Percentiles rank a stretch among this genome's conserved stretches.
Conservation (phyloP, 371 early-diverging fungal species). For the Spiromyces aspiralis region DNA sequence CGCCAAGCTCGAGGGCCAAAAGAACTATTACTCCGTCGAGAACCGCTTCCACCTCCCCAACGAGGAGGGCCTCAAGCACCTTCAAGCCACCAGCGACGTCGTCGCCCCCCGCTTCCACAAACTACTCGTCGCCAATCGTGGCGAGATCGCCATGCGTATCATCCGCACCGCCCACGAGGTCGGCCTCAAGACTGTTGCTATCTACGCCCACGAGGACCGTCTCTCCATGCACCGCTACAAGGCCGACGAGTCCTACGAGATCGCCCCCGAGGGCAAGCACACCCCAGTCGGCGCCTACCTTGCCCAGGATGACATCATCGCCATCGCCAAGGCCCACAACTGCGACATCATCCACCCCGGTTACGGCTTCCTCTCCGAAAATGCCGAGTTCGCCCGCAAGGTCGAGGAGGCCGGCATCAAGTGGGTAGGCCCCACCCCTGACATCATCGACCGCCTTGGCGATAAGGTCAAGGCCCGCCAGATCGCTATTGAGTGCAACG, state of each 20-base stretch:
- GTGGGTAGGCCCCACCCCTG: slow-evolving; percentile 75
- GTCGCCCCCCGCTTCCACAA: slow-evolving; percentile 47
- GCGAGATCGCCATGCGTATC: slow-evolving; percentile 88
- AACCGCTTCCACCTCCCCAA: slow-evolving; percentile 28
- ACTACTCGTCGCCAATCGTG: slow-evolving; percentile 79
- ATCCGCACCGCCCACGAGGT: slow-evolving; percentile 85
- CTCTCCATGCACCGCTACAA: slow-evolving; percentile 86
- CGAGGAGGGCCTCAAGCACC: slow-evolving; percentile 25
- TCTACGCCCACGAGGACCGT: slow-evolving; percentile 82
- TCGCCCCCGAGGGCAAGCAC: slow-evolving; percentile 54
- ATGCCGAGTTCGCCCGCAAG: slow-evolving; percentile 73
- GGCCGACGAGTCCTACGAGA: slow-evolving; percentile 89
- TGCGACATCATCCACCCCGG: slow-evolving; percentile 76
- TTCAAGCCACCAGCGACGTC: slow-evolving; percentile 26
- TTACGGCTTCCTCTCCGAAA: slow-evolving; percentile 86
- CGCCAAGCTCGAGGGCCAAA: slow-evolving; percentile 7
- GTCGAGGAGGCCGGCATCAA: slow-evolving; percentile 80
- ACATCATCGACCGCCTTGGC: slow-evolving; percentile 76
- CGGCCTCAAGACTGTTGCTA: slow-evolving; percentile 71
- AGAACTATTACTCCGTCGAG: slow-evolving; percentile 8
- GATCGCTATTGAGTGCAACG: slow-evolving; percentile 58
- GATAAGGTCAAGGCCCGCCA: slow-evolving; percentile 89
- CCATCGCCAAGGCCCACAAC: slow-evolving; percentile 61
- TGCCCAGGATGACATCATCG: slow-evolving; percentile 79
- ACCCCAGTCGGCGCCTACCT: slow-evolving; percentile 90